Conservation (phyloP, 1,284 basidiomycete genomes). For the Puccinia polysora region DNA sequence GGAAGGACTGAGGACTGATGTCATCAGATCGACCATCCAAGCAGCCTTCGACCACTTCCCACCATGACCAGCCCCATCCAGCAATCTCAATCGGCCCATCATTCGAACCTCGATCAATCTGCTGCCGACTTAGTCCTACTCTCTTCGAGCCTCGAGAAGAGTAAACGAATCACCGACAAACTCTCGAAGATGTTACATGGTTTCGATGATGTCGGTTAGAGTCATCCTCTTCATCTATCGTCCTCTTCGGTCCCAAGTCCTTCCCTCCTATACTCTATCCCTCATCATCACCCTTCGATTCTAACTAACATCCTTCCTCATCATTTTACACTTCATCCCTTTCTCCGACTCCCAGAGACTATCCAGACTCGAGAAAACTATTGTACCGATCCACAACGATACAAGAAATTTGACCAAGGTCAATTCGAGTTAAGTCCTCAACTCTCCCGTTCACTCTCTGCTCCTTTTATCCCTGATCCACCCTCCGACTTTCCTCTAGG, state of each 20-base stretch:
- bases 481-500: too few relatives aligned
- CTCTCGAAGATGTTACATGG: constrained; percentile 26
- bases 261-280: background rate
- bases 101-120: constrained; percentile 36
- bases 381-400: constrained; percentile 35
- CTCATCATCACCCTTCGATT: background rate
- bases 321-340: too few relatives aligned
- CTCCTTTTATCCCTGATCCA: too few relatives aligned
- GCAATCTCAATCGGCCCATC: background rate
- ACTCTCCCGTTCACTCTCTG: too few relatives aligned
- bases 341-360: constrained; percentile 18
- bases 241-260: background rate
- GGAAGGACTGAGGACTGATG: too few relatives aligned
- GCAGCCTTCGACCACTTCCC: too few relatives aligned
- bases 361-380: constrained; percentile 24
- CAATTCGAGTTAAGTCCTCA: constrained; percentile 41
- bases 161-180: constrained; percentile 26
- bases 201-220: constrained; percentile 37
- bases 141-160: constrained; percentile 21
- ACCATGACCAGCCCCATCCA: too few relatives aligned
- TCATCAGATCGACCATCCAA: too few relatives aligned
- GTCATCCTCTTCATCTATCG: background rate
- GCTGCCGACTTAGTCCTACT: constrained; percentile 40
- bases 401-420: constrained; percentile 26
- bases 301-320: background rate